These are phyloP conservation scores for Soucietia sequanensis DNA, from an alignment of 805 yeast species.

Conservation along the genomic window DNA sequence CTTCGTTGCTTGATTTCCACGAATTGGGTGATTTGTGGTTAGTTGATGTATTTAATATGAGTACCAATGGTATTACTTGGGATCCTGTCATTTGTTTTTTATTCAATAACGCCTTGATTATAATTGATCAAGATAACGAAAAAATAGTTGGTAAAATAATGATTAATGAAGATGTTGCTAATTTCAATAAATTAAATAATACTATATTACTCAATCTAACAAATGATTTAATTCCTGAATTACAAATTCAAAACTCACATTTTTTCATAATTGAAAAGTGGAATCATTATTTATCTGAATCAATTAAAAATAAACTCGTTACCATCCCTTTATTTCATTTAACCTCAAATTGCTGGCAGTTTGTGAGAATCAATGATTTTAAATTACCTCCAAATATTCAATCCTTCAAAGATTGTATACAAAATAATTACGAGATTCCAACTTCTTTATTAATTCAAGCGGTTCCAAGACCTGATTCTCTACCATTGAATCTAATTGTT, in stretches of 20 bases:
- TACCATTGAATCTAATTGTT: conserved; percentile 42
- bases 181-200: conserved; percentile 19
- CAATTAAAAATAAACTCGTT: conserved; percentile 9
- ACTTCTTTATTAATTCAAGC: conserved; percentile 33
- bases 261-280: conserved; percentile 39
- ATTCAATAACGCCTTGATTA: conserved; percentile 28
- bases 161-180: conserved; percentile 32
- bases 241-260: conserved; percentile 31
- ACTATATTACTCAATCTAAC: conserved; percentile 36
- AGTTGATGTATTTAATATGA: conserved; percentile 43
- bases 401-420: conserved; percentile 33
- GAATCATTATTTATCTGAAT: conserved; percentile 29
- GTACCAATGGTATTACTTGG: conserved; percentile 45
- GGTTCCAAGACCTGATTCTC: conserved; percentile 38
- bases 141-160: conserved; percentile 42
- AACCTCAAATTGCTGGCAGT: conserved; percentile 51
- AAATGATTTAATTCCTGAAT: conserved; percentile 44
- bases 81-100: conserved; percentile 31
- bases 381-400: conserved; percentile 39
- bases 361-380: conserved; percentile 29
- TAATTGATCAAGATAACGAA: conserved; percentile 17
- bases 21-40: conserved; percentile 26
- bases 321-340: conserved; percentile 42
- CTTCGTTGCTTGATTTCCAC: no score
- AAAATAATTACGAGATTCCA: conserved; percentile 43